Base-by-base conservation (phyloP, 306 rosid species). In the Clitoria ternatea region DNA sequence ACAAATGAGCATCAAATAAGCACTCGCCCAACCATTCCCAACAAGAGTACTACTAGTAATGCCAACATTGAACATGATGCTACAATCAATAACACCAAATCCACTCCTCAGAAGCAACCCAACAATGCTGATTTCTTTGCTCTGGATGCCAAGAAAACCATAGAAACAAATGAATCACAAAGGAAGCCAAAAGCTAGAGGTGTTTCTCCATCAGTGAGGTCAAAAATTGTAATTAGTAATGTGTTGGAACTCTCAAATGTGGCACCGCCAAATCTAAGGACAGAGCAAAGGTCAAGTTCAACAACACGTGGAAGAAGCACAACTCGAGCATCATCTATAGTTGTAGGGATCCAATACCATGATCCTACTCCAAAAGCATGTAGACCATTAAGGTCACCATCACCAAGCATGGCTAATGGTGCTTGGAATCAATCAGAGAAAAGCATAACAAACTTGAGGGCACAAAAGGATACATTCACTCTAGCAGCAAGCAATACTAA, bases 321-420 rank as follows among this genome's bases (percentile, higher is more conserved):
- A 13, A 73, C 64, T 9, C 40, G 73, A 72, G n/a, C n/a, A n/a
- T 50, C 73, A 57, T 55, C 67, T n/a, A 56, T 61, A 7, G 47
- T 19, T 18, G 27, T n/a, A 30, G 82, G 65, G 48, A 14, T 17
- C 47, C 80, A 67, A 45, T 80, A 61, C 5, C 26, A 2, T 2
- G 85, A 78, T 40, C 59, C 79, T 4, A 17, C 60, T 17, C 71
- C 78, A 12, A 75, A 33, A 48, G 7, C 79, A 6, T 56, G 77
- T 55, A 70, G 88, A 61, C 88, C 84, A 36, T 85, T 96, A 49
- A 71, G 85, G 53, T 92, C 93, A 37, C 89, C 92, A 36, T 90
- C 91, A 42, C 89, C 92, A 14, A 80, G 83, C 40, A 77, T 83
- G 73, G 57, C 78, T 7, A 86, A 81, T 64, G 88, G 76, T 54